Base-by-base conservation (phyloP, 2,329 filamentous ascomycete genomes). In the Aspergillus sp. region DNA sequence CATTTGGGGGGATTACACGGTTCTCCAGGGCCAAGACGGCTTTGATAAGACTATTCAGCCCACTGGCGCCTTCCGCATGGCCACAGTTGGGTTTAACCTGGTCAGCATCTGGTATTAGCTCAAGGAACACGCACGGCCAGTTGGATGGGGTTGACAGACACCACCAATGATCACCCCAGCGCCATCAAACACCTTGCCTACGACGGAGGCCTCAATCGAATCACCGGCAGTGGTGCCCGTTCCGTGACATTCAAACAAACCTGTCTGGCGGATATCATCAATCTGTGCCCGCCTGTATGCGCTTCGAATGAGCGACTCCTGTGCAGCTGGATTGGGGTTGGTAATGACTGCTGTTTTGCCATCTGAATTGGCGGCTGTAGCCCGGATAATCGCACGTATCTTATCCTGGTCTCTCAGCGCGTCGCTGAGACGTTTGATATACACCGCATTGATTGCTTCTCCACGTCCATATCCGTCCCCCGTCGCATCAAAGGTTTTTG, bases 231-330 rank as follows among this genome's bases (percentile, higher is more conserved):
- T 11, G 1, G 63, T 66, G 0, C 62, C 62, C 1, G 61, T 67
- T 40, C 62, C 66, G 31, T 67, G 63, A 13, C 60, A 58, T 44
- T 68, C 63, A 1, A 71, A 47, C 35, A 66, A 63, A 0, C 52
- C 57, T 0, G 67, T 70, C 8, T 53, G 27, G 19, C 19, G 19
- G 9, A 35, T 28, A 8, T 48, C 33, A 26, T 60, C 19, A 1
- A 65, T 58, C 1, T 54, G 54, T 1, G 65, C 64, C 5, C 45
- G 42, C 2, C 43, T 31, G 40, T 71, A 68, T 0, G 57, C 58
- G 26, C 43, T 46, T 0, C 61, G 42, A 7, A 71, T 69, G 2
- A 70, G 40, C 1, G 39, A 41, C 37, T 53, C 53, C 38, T 64
- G 59, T 5, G 42, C 42, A 10, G 51, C 47, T 0, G 40, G 12